Evolutionary conservation across 805 yeast genomes (phyloP), one percentile per base, ranked within the genome.

Genomic region (Priceomyces haplophilus): DNA sequence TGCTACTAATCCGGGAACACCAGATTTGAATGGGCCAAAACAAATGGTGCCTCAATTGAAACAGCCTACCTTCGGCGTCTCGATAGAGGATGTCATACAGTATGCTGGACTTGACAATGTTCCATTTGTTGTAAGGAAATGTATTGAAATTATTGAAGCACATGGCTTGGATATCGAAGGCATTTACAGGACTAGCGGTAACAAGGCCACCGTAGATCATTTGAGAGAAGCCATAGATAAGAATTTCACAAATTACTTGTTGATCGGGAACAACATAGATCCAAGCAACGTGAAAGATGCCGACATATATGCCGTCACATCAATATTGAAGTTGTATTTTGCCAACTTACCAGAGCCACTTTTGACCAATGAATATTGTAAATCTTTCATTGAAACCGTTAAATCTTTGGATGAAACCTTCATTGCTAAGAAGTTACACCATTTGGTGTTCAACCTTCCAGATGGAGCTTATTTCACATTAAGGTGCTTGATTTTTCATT

Each of bases 401-500:
- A 79, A 80, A 59, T 64, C 72, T 8, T 43, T 51, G 31, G 73
- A 70, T 50, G 73, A 67, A 47, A 55, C 62, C 8, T 66, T 54
- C 37, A 81, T 88, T 32, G 73, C 73, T 39, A 79, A 86, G 45
- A 91, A 88, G 56, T 73, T 93, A 53, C 99, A 93, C 62, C 87
- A 88, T 35, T 76, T 88, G 45, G 87, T 93, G 36, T 93, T 85
- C 67, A 85, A 86, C 51, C 74, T 93, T 42, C 97, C 97, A 0
- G 99, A 93, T 65, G 93, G 95, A 1, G 88, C 91, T 44, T 93
- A 93, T 61, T 90, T 95, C 73, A 90, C 98, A 0, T 72, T 93
- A 52, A 72, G 97, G 50, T 80, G 88, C 27, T 67, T 93, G 50
- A 69, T 90, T 1, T 88, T 91, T 73, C 99, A 93, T 62, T 76